These are phyloP conservation scores for Peniophora sp. DNA, from an alignment of 1,284 basidiomycete genomes.

Conservation along the genomic window DNA sequence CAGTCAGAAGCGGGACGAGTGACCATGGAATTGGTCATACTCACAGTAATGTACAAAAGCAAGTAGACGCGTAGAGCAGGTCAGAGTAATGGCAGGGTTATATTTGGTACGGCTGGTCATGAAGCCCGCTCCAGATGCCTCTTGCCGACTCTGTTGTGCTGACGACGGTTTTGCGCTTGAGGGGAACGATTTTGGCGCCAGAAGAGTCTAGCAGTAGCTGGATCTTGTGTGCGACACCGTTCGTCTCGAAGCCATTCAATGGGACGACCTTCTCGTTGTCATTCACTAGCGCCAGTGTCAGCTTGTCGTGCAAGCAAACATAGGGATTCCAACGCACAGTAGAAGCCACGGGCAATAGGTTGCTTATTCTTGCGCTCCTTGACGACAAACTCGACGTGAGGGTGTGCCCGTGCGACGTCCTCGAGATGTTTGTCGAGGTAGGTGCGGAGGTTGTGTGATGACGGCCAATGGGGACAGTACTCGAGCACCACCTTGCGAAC, in stretches of 20 bases:
- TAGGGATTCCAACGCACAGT: constrained; percentile 42
- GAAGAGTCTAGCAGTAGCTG: constrained; percentile 80
- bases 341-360: constrained; percentile 72
- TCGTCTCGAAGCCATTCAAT: constrained; percentile 64
- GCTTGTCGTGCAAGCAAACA: constrained; percentile 1
- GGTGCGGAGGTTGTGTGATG: constrained; percentile 61
- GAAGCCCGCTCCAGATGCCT: constrained; percentile 82
- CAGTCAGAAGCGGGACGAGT: no score
- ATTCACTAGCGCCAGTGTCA: constrained; percentile 43
- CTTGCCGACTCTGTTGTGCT: constrained; percentile 72
- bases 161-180: constrained; percentile 67
- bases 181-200: constrained; percentile 71
- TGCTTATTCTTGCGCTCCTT: constrained; percentile 65
- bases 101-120: constrained; percentile 45
- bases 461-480: constrained; percentile 75
- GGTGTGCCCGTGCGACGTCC: constrained; percentile 56
- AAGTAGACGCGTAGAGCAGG: not conserved
- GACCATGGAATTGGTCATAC: no score
- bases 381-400: constrained; percentile 77
- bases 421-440: constrained; percentile 61
- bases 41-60: not conserved
- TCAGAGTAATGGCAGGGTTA: constrained; percentile 14
- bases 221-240: constrained; percentile 65
- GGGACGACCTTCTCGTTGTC: constrained; percentile 75
- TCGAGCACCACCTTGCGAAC: constrained; percentile 80